Base-by-base conservation (phyloP, 1,139 yeast genomes). In the Pichia sp. region DNA sequence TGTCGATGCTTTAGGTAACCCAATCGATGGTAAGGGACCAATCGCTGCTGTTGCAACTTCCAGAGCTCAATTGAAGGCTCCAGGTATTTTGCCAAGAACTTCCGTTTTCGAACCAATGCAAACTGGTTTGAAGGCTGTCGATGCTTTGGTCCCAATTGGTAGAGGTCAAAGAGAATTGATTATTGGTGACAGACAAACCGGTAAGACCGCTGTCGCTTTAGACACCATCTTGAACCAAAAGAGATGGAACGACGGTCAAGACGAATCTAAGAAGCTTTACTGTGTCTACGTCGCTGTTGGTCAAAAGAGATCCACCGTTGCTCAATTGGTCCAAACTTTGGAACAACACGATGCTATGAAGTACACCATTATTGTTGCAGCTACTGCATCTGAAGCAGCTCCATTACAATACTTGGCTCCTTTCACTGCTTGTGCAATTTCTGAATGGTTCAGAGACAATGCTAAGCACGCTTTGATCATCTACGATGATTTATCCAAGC, bases 401-500 rank as follows among this genome's bases (percentile, higher is more conserved):
- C 99, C 98, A 68, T 79, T 93, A 70, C 99, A 91, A 78, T 91
- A 87, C 77, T 74, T 91, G 67, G 98, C 99, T 75, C 99, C 99
- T 66, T 91, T 93, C 95, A 87, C 98, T 58, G 99, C 91, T 58
- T 82, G 94, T 68, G 96, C 99, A 63, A 88, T 93, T 66, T 96
- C 97, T 75, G 99, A 91, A 76, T 91, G 98, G 98, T 91, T 91
- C 93, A 87, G 98, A 81, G 98, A 91, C 78, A 91, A 91, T 70
- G 96, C 95, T 66, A 83, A 70, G 67, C 98, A 91, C 70, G 94
- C 97, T 59, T 75, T 91, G 73, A 91, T 91, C 69, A 75, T 87
- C 77, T 91, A 76, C 73, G 97, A 88, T 69, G 98, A 88, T 72
- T 80, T 88, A 74, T 88, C 97, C 64, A 88, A 88, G 77, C 98